Conservation (phyloP, 257 asterid genomes). For the Apocynum venetum region DNA sequence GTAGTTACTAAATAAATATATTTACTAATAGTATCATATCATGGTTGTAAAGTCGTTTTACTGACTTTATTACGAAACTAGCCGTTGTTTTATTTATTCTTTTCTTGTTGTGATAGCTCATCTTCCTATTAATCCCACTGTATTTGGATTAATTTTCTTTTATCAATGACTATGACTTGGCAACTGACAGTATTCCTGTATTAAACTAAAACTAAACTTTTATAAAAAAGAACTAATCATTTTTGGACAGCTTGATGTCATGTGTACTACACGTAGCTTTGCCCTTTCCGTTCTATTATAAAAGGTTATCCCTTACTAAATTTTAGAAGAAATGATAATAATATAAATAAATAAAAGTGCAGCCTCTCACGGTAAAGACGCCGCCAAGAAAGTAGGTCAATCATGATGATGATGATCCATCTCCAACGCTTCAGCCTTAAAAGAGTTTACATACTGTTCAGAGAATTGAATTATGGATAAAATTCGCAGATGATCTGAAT, state of each 20-base stretch:
- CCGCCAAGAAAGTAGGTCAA: constrained; percentile 15
- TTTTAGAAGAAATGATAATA: background rate
- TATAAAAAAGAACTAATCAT: background rate
- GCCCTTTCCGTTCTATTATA: too few species aligned
- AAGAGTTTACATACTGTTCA: too few species aligned
- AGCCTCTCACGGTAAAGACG: background rate
- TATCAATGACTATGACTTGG: constrained; percentile 31
- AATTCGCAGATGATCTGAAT: too few species aligned
- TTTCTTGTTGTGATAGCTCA: background rate
- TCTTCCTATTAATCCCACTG: background rate
- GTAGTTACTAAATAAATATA: too few species aligned
- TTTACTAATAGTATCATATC: too few species aligned
- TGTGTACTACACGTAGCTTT: too few species aligned
- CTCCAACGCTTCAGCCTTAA: background rate
- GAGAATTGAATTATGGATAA: too few species aligned
- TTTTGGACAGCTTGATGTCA: background rate
- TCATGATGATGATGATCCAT: constrained; percentile 15
- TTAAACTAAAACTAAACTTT: too few species aligned
- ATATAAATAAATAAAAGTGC: background rate
- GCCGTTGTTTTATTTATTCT: too few species aligned
- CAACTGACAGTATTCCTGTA: constrained; percentile 18
- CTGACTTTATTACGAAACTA: too few species aligned
- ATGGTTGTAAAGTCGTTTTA: too few species aligned
- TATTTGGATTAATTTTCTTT: background rate
- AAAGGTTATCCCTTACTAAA: too few species aligned